These are phyloP conservation scores for Monosporascus sp. DNA, from an alignment of 2,329 filamentous ascomycete species.

Conservation along the genomic window DNA sequence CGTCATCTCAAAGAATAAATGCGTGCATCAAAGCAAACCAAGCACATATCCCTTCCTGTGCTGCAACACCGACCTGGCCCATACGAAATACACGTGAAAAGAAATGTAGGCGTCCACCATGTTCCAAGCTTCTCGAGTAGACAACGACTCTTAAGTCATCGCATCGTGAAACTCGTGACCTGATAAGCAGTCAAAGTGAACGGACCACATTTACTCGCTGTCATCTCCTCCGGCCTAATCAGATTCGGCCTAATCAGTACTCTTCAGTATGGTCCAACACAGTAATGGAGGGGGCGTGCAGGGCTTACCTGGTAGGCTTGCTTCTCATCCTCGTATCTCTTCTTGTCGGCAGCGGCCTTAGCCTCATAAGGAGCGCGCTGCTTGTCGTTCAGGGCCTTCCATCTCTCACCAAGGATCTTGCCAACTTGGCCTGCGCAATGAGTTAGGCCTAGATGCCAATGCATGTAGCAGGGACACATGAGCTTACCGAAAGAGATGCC, in stretches of 20 bases:
- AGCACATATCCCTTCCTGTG: slow-evolving; percentile 26
- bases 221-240: slow-evolving; percentile 56
- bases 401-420: slow-evolving; percentile 96
- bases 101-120: slow-evolving; percentile 19
- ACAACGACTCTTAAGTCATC: slow-evolving; percentile 21
- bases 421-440: slow-evolving; percentile 72
- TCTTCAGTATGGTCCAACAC: slow-evolving; percentile 10
- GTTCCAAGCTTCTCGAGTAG: slow-evolving; percentile 14
- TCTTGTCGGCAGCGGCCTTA: slow-evolving; percentile 96
- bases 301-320: slow-evolving; percentile 77
- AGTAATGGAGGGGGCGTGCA: background rate
- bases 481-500: slow-evolving; percentile 86
- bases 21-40: slow-evolving; percentile 17
- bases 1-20: slow-evolving; percentile 15
- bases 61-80: slow-evolving; percentile 28
- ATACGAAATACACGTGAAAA: slow-evolving; percentile 25
- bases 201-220: slow-evolving; percentile 16
- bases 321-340: slow-evolving; percentile 99
- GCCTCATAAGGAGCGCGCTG: slow-evolving; percentile 91
- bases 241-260: slow-evolving; percentile 25
- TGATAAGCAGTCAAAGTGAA: slow-evolving; percentile 6
- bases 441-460: slow-evolving; percentile 10
- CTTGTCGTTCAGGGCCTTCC: slow-evolving; percentile 94
- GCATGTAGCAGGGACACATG: background rate
- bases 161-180: slow-evolving; percentile 21